These are phyloP conservation scores for Polytolypa hystricis DNA, from an alignment of 2,329 filamentous ascomycete species.

Conservation along the genomic window DNA sequence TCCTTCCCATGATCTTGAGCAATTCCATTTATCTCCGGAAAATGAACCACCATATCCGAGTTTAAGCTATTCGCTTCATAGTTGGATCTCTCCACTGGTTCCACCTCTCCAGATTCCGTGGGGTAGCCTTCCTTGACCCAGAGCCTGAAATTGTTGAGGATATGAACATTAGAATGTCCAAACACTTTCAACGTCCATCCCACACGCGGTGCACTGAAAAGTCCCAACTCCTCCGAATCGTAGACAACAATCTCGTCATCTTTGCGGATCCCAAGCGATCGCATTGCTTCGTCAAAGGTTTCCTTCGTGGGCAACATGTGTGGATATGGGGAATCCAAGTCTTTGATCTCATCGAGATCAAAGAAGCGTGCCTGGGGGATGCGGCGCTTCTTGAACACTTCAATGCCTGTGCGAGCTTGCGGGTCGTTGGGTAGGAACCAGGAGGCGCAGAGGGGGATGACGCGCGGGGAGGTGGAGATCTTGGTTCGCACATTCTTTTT, in stretches of 20 bases:
- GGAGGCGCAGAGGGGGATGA: conserved; percentile 79
- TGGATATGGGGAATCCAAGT: conserved; percentile 77
- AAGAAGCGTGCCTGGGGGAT: conserved; percentile 92
- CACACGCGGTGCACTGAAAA: conserved; percentile 87
- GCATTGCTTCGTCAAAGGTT: conserved; percentile 79
- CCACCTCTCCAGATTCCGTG: conserved; percentile 57
- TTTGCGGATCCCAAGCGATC: conserved; percentile 69
- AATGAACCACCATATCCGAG: conserved; percentile 58
- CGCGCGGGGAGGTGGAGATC: conserved; percentile 69
- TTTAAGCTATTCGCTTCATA: conserved; percentile 48
- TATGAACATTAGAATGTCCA: conserved; percentile 76
- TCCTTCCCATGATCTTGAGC: conserved; percentile 69
- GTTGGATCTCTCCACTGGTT: conserved; percentile 29
- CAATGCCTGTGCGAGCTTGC: conserved; percentile 60
- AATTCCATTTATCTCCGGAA: conserved; percentile 71
- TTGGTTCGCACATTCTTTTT: conserved; percentile 69
- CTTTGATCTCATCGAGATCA: conserved; percentile 84
- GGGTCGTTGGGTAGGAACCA: conserved; percentile 95
- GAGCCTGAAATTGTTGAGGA: conserved; percentile 91
- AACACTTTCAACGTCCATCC: conserved; percentile 89
- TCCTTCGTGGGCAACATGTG: conserved; percentile 87
- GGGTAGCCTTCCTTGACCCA: conserved; percentile 80
- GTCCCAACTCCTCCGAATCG: conserved; percentile 79
- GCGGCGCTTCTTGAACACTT: conserved; percentile 69
- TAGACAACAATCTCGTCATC: conserved; percentile 93